phyloP scores from a whole-genome alignment of 2,329 filamentous ascomycete genomes.

The Thermothelomyces thermophilus region DNA sequence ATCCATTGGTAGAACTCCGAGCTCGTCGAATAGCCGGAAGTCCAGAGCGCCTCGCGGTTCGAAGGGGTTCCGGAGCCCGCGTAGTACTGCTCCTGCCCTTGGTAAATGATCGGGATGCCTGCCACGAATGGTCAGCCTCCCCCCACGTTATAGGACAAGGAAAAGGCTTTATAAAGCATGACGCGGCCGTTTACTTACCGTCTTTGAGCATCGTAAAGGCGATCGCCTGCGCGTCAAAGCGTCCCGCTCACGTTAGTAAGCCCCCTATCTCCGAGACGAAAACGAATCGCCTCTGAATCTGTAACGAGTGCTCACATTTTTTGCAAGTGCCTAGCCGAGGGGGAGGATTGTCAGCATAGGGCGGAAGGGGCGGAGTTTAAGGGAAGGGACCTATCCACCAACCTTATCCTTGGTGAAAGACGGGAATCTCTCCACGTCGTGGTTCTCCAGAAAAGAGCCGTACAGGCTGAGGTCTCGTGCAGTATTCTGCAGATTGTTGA shows the following conservation, averaged over 20 bases:
- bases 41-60: constrained; percentile 46
- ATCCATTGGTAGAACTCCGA: constrained; percentile 41
- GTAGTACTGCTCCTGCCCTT: constrained; percentile 53
- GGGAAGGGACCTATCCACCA: too few relatives aligned
- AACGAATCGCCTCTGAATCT: too few relatives aligned
- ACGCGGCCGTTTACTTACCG: constrained; percentile 29
- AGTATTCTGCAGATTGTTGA: constrained; percentile 22
- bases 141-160: not conserved
- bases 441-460: constrained; percentile 44
- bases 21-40: constrained; percentile 38
- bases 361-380: too few relatives aligned
- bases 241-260: not conserved
- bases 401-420: constrained; percentile 39
- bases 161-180: not conserved
- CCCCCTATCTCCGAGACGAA: too few relatives aligned
- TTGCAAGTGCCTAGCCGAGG: constrained; percentile 33
- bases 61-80: constrained; percentile 35
- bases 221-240: constrained; percentile 30
- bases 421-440: constrained; percentile 41
- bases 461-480: constrained; percentile 31
- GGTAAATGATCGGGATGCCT: constrained; percentile 51
- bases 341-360: not conserved
- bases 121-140: not conserved
- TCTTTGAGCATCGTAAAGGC: constrained; percentile 48
- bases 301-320: constrained; percentile 35